A percentile compares a stretch with the other conserved stretches of the same genome.
Evolutionary conservation across 495 filamentous ascomycete species (phyloP).

Genomic region (Aspergillus cavernicola): DNA sequence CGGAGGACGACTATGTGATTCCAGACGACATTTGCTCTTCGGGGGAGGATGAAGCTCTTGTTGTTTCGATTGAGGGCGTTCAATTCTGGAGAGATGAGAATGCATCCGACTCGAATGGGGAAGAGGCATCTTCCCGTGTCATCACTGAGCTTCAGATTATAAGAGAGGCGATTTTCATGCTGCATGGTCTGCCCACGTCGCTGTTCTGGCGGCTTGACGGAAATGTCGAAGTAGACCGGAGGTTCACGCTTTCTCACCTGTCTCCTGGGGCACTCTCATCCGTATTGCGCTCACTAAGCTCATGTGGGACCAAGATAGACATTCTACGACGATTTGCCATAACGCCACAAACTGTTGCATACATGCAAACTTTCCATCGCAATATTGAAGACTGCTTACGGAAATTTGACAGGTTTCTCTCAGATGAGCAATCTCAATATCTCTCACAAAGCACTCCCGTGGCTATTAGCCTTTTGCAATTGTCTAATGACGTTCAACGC

Average conservation of each 20-base stretch:
- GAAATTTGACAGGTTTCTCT: slow-evolving; percentile 42
- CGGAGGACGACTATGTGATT: slow-evolving; percentile 34
- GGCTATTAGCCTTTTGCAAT: slow-evolving; percentile 53
- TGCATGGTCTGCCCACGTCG: slow-evolving; percentile 71
- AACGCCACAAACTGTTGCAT: slow-evolving; percentile 36
- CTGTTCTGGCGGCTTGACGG: slow-evolving; percentile 54
- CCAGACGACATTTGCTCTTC: slow-evolving; percentile 36
- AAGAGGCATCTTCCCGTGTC: slow-evolving; percentile 37
- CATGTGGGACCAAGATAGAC: slow-evolving; percentile 45
- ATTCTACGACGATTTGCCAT: slow-evolving; percentile 43
- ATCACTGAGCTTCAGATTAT: slow-evolving; percentile 71
- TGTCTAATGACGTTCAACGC: slow-evolving; percentile 58
- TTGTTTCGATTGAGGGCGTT: slow-evolving; percentile 50
- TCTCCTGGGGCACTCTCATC: slow-evolving; percentile 36
- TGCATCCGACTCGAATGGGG: slow-evolving; percentile 23
- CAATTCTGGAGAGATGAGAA: slow-evolving; percentile 61
- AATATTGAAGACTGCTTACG: slow-evolving; percentile 40
- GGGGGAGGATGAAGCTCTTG: slow-evolving; percentile 31
- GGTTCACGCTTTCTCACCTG: slow-evolving; percentile 37
- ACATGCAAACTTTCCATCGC: slow-evolving; percentile 55
- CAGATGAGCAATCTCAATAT: slow-evolving; percentile 41
- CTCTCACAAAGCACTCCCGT: slow-evolving; percentile 29
- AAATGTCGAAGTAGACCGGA: slow-evolving; percentile 33
- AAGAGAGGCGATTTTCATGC: slow-evolving; percentile 80
- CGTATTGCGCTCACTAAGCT: slow-evolving; percentile 38